phyloP scores from a whole-genome alignment of 108 stramenopile species.

The Craspedostauros australis region DNA sequence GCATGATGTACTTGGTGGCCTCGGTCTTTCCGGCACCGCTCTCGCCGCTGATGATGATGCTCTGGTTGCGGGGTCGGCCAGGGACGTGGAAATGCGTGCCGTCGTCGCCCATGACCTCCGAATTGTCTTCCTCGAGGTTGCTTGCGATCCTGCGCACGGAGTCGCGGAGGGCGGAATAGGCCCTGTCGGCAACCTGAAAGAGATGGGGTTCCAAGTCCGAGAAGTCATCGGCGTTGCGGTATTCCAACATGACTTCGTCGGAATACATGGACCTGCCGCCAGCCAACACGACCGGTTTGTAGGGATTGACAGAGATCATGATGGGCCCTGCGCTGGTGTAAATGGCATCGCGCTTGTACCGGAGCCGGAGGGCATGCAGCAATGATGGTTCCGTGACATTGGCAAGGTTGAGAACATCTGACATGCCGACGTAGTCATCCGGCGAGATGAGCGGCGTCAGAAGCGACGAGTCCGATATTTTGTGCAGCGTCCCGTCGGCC shows the following conservation, averaged over 20 bases:
- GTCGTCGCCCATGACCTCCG: slow-evolving; percentile 12
- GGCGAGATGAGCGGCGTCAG: slow-evolving; percentile 51
- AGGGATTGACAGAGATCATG: slow-evolving; percentile 94
- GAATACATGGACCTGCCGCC: slow-evolving; percentile 65
- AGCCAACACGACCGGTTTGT: slow-evolving; percentile 50
- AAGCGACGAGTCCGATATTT: slow-evolving; percentile 51
- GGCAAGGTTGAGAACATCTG: slow-evolving; percentile 79
- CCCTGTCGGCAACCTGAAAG: slow-evolving; percentile 84
- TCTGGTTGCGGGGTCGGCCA: slow-evolving; percentile 56
- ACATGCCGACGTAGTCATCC: slow-evolving; percentile 69
- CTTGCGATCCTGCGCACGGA: slow-evolving; percentile 39
- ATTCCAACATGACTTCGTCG: slow-evolving; percentile 59
- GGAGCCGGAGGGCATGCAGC: slow-evolving; percentile 77
- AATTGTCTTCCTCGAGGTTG: slow-evolving; percentile 50
- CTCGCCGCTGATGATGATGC: slow-evolving; percentile 86
- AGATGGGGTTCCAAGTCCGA: slow-evolving; percentile 62
- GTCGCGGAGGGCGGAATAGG: slow-evolving; percentile 60
- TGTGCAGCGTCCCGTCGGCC: slow-evolving; percentile 74
- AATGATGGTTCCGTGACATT: slow-evolving; percentile 79
- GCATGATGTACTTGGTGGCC: slow-evolving; percentile 94
- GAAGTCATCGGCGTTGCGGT: slow-evolving; percentile 36
- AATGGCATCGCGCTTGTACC: slow-evolving; percentile 85
- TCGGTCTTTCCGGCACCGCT: slow-evolving; percentile 93
- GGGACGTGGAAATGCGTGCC: slow-evolving; percentile 1
- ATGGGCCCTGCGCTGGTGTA: slow-evolving; percentile 95